A percentile compares a stretch with the other conserved stretches of the same genome.
Evolutionary conservation across 257 asterid species (phyloP).

Genomic region (Cynanchum wilfordii): DNA sequence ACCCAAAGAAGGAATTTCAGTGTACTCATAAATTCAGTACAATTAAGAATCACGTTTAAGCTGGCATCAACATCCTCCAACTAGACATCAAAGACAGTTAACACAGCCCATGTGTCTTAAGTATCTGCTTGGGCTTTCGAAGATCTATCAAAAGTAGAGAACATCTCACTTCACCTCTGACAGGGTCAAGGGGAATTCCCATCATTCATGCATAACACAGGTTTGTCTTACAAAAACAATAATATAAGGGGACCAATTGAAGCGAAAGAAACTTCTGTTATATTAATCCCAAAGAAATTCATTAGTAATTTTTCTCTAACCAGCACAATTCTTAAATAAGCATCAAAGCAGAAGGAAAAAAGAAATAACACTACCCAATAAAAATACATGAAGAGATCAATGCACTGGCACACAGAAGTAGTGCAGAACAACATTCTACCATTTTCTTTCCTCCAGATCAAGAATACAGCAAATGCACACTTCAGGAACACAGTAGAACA

Average conservation of each 20-base stretch:
- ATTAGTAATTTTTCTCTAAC: neutral
- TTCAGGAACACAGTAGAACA: neutral
- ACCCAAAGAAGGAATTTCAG: neutral
- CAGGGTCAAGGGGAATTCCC: neutral
- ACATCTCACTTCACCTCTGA: neutral
- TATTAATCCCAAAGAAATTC: neutral
- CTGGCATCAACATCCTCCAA: neutral
- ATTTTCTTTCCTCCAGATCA: neutral
- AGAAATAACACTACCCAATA: neutral
- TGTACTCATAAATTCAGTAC: neutral
- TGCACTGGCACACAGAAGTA: neutral
- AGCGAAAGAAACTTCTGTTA: neutral
- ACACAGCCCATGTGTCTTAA: neutral
- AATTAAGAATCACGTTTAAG: neutral
- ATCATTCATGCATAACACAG: neutral
- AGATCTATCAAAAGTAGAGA: neutral
- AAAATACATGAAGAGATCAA: neutral
- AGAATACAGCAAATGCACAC: neutral
- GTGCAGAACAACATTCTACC: neutral
- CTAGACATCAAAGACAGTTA: neutral
- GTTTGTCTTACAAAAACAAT: neutral
- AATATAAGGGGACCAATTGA: neutral
- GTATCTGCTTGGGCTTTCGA: neutral
- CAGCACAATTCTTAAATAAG: neutral
- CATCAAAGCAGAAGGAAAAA: neutral